These are phyloP conservation scores for Lodderomyces elongisporus DNA, from an alignment of 1,139 yeast genomes.

Conservation along the genomic window DNA sequence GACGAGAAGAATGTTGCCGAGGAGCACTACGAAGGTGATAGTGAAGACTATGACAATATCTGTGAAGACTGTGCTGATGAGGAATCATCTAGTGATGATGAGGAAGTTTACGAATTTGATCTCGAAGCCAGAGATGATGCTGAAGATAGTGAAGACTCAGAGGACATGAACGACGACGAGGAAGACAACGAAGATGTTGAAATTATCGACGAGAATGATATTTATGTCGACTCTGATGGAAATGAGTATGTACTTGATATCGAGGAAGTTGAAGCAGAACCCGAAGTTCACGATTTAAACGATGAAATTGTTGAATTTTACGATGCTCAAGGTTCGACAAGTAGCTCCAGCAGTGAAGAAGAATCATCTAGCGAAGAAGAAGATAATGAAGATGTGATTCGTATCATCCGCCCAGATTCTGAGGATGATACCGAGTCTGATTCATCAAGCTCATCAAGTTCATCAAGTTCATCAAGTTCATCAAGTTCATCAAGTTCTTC, in stretches of 20 bases:
- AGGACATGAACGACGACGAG: constrained; percentile 5
- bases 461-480: background rate
- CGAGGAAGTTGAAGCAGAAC: constrained; percentile 26
- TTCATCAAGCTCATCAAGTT: background rate
- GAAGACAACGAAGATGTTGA: constrained; percentile 8
- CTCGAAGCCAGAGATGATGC: constrained; percentile 12
- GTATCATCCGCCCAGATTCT: constrained; percentile 6
- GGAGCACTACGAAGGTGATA: constrained; percentile 1
- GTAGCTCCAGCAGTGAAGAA: constrained; percentile 1
- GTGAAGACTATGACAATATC: too few relatives aligned
- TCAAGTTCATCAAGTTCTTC: background rate
- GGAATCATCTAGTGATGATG: constrained; percentile 11
- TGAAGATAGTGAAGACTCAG: constrained; percentile 7
- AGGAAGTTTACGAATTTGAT: constrained; percentile 15
- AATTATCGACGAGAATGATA: constrained; percentile 8
- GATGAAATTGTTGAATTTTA: constrained; percentile 38
- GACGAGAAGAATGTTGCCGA: background rate
- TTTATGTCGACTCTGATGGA: constrained; percentile 13
- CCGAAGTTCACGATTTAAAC: constrained; percentile 32
- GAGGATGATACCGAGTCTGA: constrained; percentile 14
- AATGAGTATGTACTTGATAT: constrained; percentile 31
- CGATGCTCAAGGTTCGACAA: constrained; percentile 19
- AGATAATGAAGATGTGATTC: constrained; percentile 12
- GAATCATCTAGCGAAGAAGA: constrained; percentile 9
- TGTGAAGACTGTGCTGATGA: constrained; percentile 7